Percentiles rank a stretch among this genome's conserved stretches.
These are phyloP conservation scores for Aspergillus nomiae DNA, from an alignment of 2,329 filamentous ascomycete genomes.

Conservation along the genomic window DNA sequence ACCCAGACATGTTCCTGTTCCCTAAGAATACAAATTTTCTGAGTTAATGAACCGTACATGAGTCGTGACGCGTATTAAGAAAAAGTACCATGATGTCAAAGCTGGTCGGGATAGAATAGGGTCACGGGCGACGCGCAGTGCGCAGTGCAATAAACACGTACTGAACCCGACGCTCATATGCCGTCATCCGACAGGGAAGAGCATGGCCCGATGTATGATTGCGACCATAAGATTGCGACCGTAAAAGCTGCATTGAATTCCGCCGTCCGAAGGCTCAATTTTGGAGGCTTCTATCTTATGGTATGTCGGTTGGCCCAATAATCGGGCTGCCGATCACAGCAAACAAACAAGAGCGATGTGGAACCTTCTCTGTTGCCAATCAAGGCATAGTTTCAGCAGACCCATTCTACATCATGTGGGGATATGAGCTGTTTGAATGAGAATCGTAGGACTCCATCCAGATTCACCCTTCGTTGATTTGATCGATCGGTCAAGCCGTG, in stretches of 20 bases:
- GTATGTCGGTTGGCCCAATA: neutral
- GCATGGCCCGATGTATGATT: neutral
- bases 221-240: neutral
- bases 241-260: neutral
- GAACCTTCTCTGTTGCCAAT: neutral
- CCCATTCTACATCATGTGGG: neutral
- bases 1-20: neutral
- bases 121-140: too few relatives aligned
- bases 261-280: neutral
- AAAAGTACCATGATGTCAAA: neutral
- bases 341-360: neutral
- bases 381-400: neutral
- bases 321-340: neutral
- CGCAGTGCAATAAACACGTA: too few relatives aligned
- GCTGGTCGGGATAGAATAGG: too few relatives aligned
- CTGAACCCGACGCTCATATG: too few relatives aligned
- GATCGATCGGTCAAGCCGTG: neutral
- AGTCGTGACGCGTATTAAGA: neutral
- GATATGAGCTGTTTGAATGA: neutral
- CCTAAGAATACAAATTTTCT: neutral
- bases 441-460: neutral
- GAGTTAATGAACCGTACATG: neutral
- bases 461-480: neutral
- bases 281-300: too few relatives aligned
- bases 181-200: neutral